Conservation (phyloP, 2,329 filamentous ascomycete species). For the Penicillium sp. region DNA sequence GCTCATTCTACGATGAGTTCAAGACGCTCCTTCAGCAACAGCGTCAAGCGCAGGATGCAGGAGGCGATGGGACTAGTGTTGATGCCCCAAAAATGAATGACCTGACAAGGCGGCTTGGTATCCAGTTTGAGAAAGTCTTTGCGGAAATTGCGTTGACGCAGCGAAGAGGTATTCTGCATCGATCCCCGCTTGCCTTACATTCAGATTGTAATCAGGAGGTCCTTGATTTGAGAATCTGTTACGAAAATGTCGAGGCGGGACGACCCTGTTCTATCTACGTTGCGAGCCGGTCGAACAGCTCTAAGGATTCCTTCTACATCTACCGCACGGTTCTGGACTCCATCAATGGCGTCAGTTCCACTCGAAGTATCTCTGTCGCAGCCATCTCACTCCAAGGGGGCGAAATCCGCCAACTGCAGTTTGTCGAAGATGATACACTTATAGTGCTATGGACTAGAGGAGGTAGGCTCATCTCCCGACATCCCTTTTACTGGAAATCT, state of each 20-base stretch:
- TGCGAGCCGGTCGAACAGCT: constrained; percentile 37
- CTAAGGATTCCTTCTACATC: constrained; percentile 57
- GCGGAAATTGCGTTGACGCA: constrained; percentile 71
- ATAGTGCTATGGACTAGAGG: constrained; percentile 60
- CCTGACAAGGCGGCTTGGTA: constrained; percentile 62
- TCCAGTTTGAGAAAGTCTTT: constrained; percentile 66
- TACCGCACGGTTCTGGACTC: constrained; percentile 60
- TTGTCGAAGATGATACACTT: constrained; percentile 65
- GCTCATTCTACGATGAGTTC: constrained; percentile 52
- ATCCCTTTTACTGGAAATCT: not conserved
- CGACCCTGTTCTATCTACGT: constrained; percentile 38
- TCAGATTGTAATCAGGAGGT: constrained; percentile 38
- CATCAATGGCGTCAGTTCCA: constrained; percentile 63
- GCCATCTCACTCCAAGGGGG: constrained; percentile 39
- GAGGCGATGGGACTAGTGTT: constrained; percentile 53
- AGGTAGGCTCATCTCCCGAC: constrained; percentile 29
- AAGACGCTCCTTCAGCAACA: constrained; percentile 55
- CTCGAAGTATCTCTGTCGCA: constrained; percentile 36
- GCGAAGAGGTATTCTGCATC: constrained; percentile 70
- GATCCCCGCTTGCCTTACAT: constrained; percentile 57
- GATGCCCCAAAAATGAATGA: constrained; percentile 67
- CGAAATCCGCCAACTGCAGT: constrained; percentile 64
- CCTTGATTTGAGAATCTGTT: constrained; percentile 64
- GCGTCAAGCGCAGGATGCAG: constrained; percentile 55
- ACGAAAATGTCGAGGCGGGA: constrained; percentile 38